phyloP scores from a whole-genome alignment of 1,284 basidiomycete genomes.

The Volvariella surrecta region DNA sequence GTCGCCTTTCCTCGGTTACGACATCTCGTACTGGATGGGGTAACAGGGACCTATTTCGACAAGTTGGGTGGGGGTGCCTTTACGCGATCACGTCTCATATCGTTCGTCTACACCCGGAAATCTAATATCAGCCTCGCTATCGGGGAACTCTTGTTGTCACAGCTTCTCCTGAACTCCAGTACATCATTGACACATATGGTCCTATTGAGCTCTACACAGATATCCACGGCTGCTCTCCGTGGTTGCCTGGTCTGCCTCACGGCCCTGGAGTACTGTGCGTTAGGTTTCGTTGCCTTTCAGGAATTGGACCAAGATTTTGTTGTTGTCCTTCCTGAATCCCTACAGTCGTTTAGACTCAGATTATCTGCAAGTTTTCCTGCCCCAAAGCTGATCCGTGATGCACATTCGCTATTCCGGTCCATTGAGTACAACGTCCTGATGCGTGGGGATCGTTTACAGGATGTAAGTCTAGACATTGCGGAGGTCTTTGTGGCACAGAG shows the following conservation, averaged over 20 bases:
- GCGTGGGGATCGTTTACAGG: not conserved
- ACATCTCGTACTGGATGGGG: constrained; percentile 22
- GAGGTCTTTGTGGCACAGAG: too few species aligned
- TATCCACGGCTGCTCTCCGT: constrained; percentile 22
- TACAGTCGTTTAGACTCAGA: constrained; percentile 26
- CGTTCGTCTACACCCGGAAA: constrained; percentile 27
- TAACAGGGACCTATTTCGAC: constrained; percentile 30
- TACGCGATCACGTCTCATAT: constrained; percentile 19
- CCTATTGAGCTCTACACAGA: constrained; percentile 25
- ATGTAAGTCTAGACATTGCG: too few species aligned
- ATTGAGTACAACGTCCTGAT: constrained; percentile 14
- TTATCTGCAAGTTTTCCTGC: constrained; percentile 14
- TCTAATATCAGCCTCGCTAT: constrained; percentile 29
- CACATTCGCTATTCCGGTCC: constrained; percentile 21
- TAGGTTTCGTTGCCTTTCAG: constrained; percentile 26
- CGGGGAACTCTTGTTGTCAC: constrained; percentile 24
- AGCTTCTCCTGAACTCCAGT: constrained; percentile 19
- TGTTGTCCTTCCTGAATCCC: constrained; percentile 18
- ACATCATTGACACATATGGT: constrained; percentile 25
- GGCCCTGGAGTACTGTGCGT: constrained; percentile 27
- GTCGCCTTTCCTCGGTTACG: constrained; percentile 19
- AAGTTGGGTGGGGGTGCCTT: constrained; percentile 18
- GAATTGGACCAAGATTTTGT: constrained; percentile 29
- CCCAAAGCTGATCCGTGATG: constrained; percentile 19
- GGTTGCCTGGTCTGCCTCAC: constrained; percentile 20